Base-by-base conservation (phyloP, 768 basidiomycete species). In the Termitomyces sp. region DNA sequence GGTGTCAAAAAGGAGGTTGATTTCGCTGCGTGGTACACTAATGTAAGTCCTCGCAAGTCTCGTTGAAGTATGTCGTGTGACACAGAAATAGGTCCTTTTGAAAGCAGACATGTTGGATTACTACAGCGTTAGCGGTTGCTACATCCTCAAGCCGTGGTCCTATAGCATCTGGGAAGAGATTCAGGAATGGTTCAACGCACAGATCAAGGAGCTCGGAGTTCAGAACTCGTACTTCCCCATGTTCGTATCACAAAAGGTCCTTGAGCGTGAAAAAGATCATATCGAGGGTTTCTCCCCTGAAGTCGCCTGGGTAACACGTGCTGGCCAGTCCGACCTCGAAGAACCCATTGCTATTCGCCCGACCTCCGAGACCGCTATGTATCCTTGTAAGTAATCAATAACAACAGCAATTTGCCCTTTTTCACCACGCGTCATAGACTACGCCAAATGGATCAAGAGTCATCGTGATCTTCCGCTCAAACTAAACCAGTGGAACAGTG, bases 91-190 rank as follows among this genome's bases (percentile, higher is more conserved):
- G 94, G 94, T 97, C n/a, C 78, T 99, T 60, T 77, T 98, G 73
- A 98, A 98, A 78, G 90, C 94, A 5, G 95, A 99, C 63, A 99
- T 99, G 97, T 74, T 99, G 54, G 97, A 99, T 66, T 99, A 98
- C 74, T 98, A 99, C 77, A 95, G 86, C 72, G 94, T 99, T 70
- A 94, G 92, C 60, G 97, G 97, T 16, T 99, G 97, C 69, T 99
- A 99, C 74, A 97, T 98, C 71, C 86, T 99, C 58, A 94, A 92
- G 69, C 97, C 97, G 1, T 95, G 94, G 92, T 95, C 94, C 1
- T 98, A 91, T 73, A 87, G 87, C 63, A 94, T 99, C 67, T 98
- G 97, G 97, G 94, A 98, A 70, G 81, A 82, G 58, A 98, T 99
- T 59, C 94, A 97, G 76, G 80, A 81, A 55, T 99, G 94, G 94